Conservation (phyloP, 2,329 filamentous ascomycete species). For the Ceratocystis albifundus region DNA sequence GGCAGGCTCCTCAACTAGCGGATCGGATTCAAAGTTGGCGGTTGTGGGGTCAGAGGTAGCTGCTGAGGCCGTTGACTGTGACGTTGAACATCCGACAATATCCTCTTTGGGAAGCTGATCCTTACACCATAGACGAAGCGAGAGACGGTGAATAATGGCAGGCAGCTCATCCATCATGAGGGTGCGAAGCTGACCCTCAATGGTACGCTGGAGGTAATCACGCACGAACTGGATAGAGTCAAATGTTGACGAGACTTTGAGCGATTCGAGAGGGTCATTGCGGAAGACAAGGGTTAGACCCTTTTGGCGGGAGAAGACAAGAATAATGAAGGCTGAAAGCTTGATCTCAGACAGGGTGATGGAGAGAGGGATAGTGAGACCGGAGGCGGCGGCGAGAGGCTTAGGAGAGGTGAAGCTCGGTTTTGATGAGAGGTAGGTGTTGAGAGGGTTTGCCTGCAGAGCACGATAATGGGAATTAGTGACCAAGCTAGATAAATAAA, state of each 20-base stretch:
- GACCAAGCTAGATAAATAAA: neutral
- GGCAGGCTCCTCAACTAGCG: conserved; percentile 38
- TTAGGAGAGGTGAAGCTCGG: conserved; percentile 86
- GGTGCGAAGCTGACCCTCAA: conserved; percentile 82
- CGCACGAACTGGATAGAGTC: conserved; percentile 97
- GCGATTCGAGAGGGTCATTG: conserved; percentile 92
- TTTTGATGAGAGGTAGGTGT: conserved; percentile 87
- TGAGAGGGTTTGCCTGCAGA: conserved; percentile 75
- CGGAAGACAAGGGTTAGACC: conserved; percentile 92
- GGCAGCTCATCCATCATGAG: conserved; percentile 97
- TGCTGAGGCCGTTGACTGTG: neutral
- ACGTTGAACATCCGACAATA: neutral
- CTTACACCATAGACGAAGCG: conserved; percentile 76
- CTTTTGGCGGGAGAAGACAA: conserved; percentile 96
- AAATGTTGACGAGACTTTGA: conserved; percentile 97
- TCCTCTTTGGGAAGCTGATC: conserved; percentile 64
- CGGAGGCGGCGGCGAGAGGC: conserved; percentile 79
- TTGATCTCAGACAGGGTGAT: conserved; percentile 95
- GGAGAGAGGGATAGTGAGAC: conserved; percentile 91
- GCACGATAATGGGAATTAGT: conserved; percentile 19
- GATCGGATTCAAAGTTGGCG: conserved; percentile 37
- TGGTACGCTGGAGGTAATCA: conserved; percentile 91
- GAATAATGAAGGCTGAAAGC: conserved; percentile 88
- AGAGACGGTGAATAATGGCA: conserved; percentile 88
- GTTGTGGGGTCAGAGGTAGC: neutral